Evolutionary conservation across 306 rosid genomes (phyloP), one percentile per base, ranked within the genome.

Genomic region (Quercus gilva): DNA sequence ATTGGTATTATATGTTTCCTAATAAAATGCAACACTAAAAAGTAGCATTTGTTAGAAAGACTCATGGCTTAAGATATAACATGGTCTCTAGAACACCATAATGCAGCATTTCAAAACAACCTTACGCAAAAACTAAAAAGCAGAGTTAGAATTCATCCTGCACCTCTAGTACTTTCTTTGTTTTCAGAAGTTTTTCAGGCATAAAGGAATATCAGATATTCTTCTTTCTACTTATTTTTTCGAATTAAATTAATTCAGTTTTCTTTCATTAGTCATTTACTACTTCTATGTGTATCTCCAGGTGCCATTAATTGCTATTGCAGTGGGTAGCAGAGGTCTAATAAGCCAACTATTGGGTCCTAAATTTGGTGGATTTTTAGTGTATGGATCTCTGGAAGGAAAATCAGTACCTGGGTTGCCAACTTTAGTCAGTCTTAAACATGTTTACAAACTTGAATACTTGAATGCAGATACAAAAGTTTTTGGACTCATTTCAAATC

Each of bases 401-500:
- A 83, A 84, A 73, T 75, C 81, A 33, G n/a, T 84, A 26, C 86
- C 81, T 51, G 85, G 88, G 26, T 14, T 84, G 8, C 86, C 90
- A 45, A 81, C 77, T 70, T 61, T 87, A 37, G 76, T 77, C 13
- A 74, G 33, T 79, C 83, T 87, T 26, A 41, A 29, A 57, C 63
- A 84, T 64, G 79, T 80, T 60, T 87, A 87, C 78, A 69, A 69
- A 84, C 51, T 82, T 74, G 81, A 84, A 11, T 59, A 33, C 71
- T 73, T 87, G 41, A 76, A 81, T 57, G 76, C 60, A 55, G 75
- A 84, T 17, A 87, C 90, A n/a, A 82, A 82, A 79, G 84, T 87
- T 69, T 84, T 84, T 73, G 90, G 88, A 55, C 88, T 87, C 49
- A 82, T 87, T 74, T 87, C 90, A 53, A 87, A 87, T 41, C 90